These are phyloP conservation scores for Globisporangium abappressorium DNA, from an alignment of 352 stramenopile species.

Conservation along the genomic window DNA sequence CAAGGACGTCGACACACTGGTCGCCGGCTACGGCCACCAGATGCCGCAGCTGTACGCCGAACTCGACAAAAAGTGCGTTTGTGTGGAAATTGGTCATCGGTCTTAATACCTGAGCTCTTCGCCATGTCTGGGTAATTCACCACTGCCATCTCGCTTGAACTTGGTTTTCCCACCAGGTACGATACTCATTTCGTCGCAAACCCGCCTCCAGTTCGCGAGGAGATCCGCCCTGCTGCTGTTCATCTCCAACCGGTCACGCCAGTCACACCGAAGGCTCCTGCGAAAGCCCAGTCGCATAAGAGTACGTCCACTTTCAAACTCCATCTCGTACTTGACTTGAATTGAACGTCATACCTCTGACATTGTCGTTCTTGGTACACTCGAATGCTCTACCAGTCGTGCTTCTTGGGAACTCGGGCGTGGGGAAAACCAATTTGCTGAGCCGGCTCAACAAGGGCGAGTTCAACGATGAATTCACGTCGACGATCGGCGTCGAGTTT, in stretches of 20 bases:
- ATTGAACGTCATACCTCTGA: background rate
- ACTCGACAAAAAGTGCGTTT: constrained; percentile 65
- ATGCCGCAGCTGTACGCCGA: constrained; percentile 56
- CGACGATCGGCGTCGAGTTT: constrained; percentile 86
- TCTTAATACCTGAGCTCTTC: background rate
- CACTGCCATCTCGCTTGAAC: background rate
- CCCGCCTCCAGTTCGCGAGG: constrained; percentile 40
- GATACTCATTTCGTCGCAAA: constrained; percentile 50
- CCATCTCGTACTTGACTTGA: background rate
- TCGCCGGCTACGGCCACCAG: constrained; percentile 46
- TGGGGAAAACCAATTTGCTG: constrained; percentile 86
- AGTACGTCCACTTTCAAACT: constrained; percentile 30
- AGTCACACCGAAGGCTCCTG: constrained; percentile 28
- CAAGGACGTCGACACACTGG: constrained; percentile 61
- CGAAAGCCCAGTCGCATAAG: constrained; percentile 61
- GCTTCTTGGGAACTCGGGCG: constrained; percentile 79
- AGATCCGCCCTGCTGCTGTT: constrained; percentile 27
- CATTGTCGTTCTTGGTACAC: background rate
- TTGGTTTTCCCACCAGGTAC: constrained; percentile 34
- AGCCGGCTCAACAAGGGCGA: constrained; percentile 78
- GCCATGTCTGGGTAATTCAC: background rate
- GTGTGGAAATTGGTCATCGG: background rate
- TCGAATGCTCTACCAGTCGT: constrained; percentile 42
- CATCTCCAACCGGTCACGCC: constrained; percentile 10
- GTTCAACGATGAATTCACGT: constrained; percentile 82